Base-by-base conservation (phyloP, 139 green algal genomes). In the Ettlia oleoabundans region DNA sequence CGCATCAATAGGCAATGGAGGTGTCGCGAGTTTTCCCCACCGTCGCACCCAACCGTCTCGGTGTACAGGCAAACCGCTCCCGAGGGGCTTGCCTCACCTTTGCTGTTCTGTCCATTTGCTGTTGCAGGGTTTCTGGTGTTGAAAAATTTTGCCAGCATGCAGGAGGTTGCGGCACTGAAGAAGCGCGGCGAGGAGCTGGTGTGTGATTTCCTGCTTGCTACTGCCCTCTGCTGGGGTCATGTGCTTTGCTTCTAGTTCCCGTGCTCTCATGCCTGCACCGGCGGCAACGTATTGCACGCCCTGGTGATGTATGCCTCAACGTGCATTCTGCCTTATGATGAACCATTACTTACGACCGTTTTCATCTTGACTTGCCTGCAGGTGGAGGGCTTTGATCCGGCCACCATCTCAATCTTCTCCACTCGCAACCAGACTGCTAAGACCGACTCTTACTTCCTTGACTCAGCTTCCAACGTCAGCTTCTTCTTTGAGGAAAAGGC, bases 401-500 rank as follows among this genome's bases (percentile, higher is more conserved):
- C 66, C 6, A 53, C 67, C 28, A 53, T 42, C 28, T 79, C 76
- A 19, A 64, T 95, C 1, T 95, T 95, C 77, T 88, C 70, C 43
- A 94, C 91, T 3, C 86, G 75, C 32, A 87, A 90, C 63, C 90
- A 92, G 76, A 85, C 86, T 0, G 37, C 72, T 32, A 89, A 81
- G 6, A 95, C 89, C 21, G 88, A 95, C 82, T 40, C 92, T 6
- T 95, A 97, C 74, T 98, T 98, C 43, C 76, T 95, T 2, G 86
- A 95, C 6, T 93, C 85, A 24, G 93, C 88, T 53, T 86, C 55
- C 62, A 90, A 89, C 65, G 71, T 95, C 28, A 82, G 58, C 37
- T 93, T 89, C 66, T 96, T 96, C 85, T 94, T 94, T 43, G 92
- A 96, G 85, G 95, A 98, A 85, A 90, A 93, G 66, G 95, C 95